Conservation (phyloP, 1,139 yeast species). For the Hyphopichia wangnamkhiaoensis region DNA sequence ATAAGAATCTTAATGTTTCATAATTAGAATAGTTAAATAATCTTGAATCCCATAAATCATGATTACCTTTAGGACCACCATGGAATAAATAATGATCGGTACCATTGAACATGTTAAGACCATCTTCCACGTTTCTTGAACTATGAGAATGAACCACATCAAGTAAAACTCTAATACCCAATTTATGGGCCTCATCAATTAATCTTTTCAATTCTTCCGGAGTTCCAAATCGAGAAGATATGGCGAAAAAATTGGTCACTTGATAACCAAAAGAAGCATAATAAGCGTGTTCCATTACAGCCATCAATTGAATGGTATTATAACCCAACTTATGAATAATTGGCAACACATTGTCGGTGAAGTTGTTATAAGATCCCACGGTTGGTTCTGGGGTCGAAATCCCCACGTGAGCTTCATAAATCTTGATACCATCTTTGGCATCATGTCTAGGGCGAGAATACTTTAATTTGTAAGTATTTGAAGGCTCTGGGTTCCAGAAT, state of each 20-base stretch:
- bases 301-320: slow-evolving; percentile 94
- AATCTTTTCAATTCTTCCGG: slow-evolving; percentile 93
- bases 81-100: slow-evolving; percentile 95
- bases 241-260: slow-evolving; percentile 88
- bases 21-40: slow-evolving; percentile 87
- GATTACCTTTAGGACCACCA: slow-evolving; percentile 80
- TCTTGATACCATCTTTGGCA: slow-evolving; percentile 58
- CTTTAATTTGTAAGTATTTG: slow-evolving; percentile 56
- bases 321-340: slow-evolving; percentile 81
- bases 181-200: slow-evolving; percentile 86
- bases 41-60: slow-evolving; percentile 94
- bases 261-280: slow-evolving; percentile 98
- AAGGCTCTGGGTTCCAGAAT: slow-evolving; percentile 80
- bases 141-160: slow-evolving; percentile 97
- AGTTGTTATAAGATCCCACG: slow-evolving; percentile 82
- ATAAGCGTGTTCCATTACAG: slow-evolving; percentile 98
- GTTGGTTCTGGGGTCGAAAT: slow-evolving; percentile 89
- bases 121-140: slow-evolving; percentile 91
- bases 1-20: slow-evolving; percentile 83
- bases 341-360: slow-evolving; percentile 80
- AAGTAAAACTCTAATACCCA: slow-evolving; percentile 82
- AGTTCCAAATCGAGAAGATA: slow-evolving; percentile 85
- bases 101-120: slow-evolving; percentile 91
- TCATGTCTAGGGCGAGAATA: slow-evolving; percentile 58
- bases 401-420: slow-evolving; percentile 96